A percentile compares a stretch with the other conserved stretches of the same genome.
These are phyloP conservation scores for Fusarium globosum DNA, from an alignment of 2,329 filamentous ascomycete species.

Conservation along the genomic window DNA sequence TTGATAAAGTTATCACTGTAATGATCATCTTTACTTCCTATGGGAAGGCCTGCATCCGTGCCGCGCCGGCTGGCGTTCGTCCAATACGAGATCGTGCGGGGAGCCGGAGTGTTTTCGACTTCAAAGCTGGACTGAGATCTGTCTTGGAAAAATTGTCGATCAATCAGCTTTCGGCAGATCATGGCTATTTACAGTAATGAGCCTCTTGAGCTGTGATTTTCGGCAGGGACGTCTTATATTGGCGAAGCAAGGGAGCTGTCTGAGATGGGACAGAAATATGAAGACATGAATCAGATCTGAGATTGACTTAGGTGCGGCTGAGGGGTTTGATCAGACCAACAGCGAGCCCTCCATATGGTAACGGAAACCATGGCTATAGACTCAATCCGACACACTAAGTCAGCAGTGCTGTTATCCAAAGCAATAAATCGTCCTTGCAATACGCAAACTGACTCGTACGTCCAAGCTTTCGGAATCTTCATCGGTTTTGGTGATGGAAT, in stretches of 20 bases:
- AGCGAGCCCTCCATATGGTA: rapidly evolving
- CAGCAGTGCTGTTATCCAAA: rapidly evolving
- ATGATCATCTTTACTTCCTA: neutral
- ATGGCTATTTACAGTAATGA: neutral
- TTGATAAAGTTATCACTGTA: neutral
- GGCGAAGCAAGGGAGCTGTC: neutral
- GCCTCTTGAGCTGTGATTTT: neutral
- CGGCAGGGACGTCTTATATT: neutral
- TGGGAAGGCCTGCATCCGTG: neutral
- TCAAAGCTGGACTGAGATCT: neutral
- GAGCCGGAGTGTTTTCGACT: neutral
- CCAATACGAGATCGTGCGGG: neutral
- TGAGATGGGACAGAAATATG: neutral
- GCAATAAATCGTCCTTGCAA: too few relatives aligned
- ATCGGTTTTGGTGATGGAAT: neutral
- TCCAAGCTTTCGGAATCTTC: rapidly evolving
- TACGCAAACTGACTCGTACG: rapidly evolving
- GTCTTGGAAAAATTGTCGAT: neutral
- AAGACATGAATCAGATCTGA: too few relatives aligned
- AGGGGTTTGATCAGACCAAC: neutral
- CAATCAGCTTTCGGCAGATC: neutral
- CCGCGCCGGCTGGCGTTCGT: neutral
- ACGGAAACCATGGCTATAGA: neutral
- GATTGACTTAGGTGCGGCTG: rapidly evolving
- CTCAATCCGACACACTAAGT: rapidly evolving